A percentile compares a stretch with the other conserved stretches of the same genome.
Evolutionary conservation across 768 basidiomycete species (phyloP).

Genomic region (Rhodotorula graminis): DNA sequence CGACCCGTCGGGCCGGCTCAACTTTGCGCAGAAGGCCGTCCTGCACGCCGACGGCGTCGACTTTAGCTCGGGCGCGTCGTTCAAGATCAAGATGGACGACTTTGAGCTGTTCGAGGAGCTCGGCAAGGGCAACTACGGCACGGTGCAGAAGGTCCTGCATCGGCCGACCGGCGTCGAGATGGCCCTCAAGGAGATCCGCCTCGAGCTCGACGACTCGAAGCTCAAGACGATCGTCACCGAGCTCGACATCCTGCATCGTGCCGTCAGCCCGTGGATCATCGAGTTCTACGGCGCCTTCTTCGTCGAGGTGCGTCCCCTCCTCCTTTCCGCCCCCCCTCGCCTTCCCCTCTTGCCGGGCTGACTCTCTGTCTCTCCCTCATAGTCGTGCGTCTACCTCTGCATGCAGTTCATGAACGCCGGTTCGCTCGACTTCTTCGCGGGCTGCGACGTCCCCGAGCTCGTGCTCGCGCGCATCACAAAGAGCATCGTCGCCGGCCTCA

Average conservation of each 20-base stretch:
- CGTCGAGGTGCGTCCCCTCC: slow-evolving; percentile 57
- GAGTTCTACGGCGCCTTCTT: slow-evolving; percentile 99
- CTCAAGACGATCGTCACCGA: slow-evolving; percentile 98
- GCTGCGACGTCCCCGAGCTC: slow-evolving; percentile 63
- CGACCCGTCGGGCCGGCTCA: slow-evolving; percentile 92
- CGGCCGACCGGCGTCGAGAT: slow-evolving; percentile 90
- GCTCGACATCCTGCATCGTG: slow-evolving; percentile 93
- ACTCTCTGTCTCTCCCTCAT: too few species aligned
- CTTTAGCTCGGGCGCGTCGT: slow-evolving; percentile 84
- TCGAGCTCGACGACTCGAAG: slow-evolving; percentile 88
- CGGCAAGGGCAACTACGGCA: slow-evolving; percentile 94
- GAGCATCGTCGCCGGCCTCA: slow-evolving; percentile 79
- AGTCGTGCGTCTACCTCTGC: slow-evolving; percentile 94
- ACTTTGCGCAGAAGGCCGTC: slow-evolving; percentile 88
- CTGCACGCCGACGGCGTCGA: slow-evolving; percentile 81
- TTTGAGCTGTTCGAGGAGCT: slow-evolving; percentile 86
- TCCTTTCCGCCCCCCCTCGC: neutral
- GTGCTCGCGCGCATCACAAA: slow-evolving; percentile 76
- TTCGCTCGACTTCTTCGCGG: slow-evolving; percentile 75
- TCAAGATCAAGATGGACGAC: slow-evolving; percentile 81
- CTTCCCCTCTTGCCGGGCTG: too few species aligned
- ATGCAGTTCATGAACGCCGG: slow-evolving; percentile 99
- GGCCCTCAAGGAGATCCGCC: slow-evolving; percentile 99
- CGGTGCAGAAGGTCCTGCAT: slow-evolving; percentile 91
- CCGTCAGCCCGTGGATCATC: slow-evolving; percentile 82